Base-by-base conservation (phyloP, 164 flowering plant species). In the Santalum album region DNA sequence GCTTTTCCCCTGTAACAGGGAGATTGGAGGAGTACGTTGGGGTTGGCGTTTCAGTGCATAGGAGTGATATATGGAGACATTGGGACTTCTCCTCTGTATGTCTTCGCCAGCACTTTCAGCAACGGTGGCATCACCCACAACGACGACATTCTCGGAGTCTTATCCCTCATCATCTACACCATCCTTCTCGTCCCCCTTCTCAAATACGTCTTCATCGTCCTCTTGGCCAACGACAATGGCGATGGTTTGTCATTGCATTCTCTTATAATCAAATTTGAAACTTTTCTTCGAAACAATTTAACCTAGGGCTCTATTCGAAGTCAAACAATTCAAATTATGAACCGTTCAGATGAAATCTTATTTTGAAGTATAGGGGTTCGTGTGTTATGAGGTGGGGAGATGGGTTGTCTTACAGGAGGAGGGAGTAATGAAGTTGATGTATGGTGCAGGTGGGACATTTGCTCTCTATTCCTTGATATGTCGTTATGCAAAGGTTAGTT, bases 391-490 rank as follows among this genome's bases (percentile, higher is more conserved):
- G n/a, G n/a, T n/a, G n/a, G n/a, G n/a, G n/a, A n/a, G n/a, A n/a
- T n/a, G n/a, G n/a, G n/a, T n/a, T n/a, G n/a, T n/a, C n/a, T n/a
- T n/a, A n/a, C n/a, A n/a, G n/a, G n/a, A n/a, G n/a, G n/a, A n/a
- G n/a, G n/a, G n/a, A n/a, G n/a, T n/a, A n/a, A n/a, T n/a, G n/a
- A n/a, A n/a, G n/a, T n/a, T n/a, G n/a, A n/a, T n/a, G n/a, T n/a
- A n/a, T n/a, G 62, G 47, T 36, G 10, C 46, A 87, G 96, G 96
- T 22, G 96, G 96, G 42, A 82, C 91, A n/a, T 87, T 87, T 70
- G 92, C 96, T 1, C 71, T 87, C 0, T 87, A 87, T 57, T 84
- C 96, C 10, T 62, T 79, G 67, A 55, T 86, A 56, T 80, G 86
- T 53, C 74, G 95, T 1, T 64, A 80, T 50, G 87, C 79, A 15